Conservation (phyloP, 768 basidiomycete species). For the Phlebiopsis flavidoalba region DNA sequence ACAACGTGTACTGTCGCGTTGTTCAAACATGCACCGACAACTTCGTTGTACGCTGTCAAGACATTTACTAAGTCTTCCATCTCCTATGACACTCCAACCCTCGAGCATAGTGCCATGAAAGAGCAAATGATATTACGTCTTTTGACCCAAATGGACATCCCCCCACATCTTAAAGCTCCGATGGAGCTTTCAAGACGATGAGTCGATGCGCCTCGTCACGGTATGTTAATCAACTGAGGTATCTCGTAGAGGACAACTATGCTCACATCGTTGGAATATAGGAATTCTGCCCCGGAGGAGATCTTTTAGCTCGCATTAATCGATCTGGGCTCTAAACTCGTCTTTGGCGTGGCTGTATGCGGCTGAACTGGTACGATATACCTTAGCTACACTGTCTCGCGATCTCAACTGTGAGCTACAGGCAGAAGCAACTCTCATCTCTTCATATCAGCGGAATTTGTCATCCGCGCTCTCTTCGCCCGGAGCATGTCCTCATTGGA, state of each 20-base stretch:
- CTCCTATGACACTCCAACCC: constrained; percentile 8
- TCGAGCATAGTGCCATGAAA: constrained; percentile 10
- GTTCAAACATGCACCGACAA: background rate
- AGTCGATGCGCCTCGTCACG: constrained; percentile 34
- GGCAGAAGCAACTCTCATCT: constrained; percentile 35
- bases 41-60: constrained; percentile 8
- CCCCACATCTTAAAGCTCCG: constrained; percentile 35
- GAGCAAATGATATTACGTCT: constrained; percentile 34
- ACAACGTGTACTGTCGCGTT: background rate
- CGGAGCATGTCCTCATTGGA: constrained; percentile 40
- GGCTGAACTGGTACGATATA: constrained; percentile 40
- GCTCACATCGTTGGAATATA: constrained; percentile 7
- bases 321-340: constrained; percentile 28
- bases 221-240: constrained; percentile 22
- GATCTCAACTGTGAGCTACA: constrained; percentile 1
- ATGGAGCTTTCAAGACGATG: constrained; percentile 38
- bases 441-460: constrained; percentile 43
- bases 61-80: constrained; percentile 7
- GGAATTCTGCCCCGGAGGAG: constrained; percentile 31
- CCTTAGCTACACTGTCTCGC: background rate
- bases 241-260: background rate
- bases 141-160: constrained; percentile 28
- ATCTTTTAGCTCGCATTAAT: constrained; percentile 26
- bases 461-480: constrained; percentile 40
- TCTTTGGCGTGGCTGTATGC: constrained; percentile 38